Conservation (phyloP, 495 filamentous ascomycete species). For the Penicillium cataractarum region DNA sequence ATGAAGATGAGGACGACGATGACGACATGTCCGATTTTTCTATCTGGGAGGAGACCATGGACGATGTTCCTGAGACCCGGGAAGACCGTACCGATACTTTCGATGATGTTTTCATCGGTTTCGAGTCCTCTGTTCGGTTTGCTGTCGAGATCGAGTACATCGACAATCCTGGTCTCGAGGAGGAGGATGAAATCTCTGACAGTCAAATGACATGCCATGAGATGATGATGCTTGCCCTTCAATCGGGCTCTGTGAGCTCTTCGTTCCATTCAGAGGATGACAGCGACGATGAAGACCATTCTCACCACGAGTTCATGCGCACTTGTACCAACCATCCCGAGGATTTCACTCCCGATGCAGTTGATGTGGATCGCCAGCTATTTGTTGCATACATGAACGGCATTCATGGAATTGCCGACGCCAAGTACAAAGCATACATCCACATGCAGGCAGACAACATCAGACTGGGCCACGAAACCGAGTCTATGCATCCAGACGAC, state of each 20-base stretch:
- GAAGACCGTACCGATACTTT: slow-evolving; percentile 41
- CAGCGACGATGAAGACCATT: slow-evolving; percentile 20
- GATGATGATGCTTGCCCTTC: slow-evolving; percentile 44
- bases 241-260: slow-evolving; percentile 23
- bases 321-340: slow-evolving; percentile 34
- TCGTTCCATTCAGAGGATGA: slow-evolving; percentile 21
- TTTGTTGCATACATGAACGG: slow-evolving; percentile 52
- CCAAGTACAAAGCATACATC: slow-evolving; percentile 40
- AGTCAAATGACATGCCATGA: slow-evolving; percentile 48
- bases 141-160: slow-evolving; percentile 43
- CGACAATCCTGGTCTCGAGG: slow-evolving; percentile 30
- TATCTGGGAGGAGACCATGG: slow-evolving; percentile 41
- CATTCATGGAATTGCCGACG: slow-evolving; percentile 43
- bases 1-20: slow-evolving; percentile 38
- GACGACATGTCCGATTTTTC: slow-evolving; percentile 41
- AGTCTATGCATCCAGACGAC: slow-evolving; percentile 42
- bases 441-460: slow-evolving; percentile 42
- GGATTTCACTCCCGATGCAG: slow-evolving; percentile 43
- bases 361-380: slow-evolving; percentile 45
- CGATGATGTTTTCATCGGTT: slow-evolving; percentile 48
- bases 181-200: slow-evolving; percentile 30
- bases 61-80: slow-evolving; percentile 36
- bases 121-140: slow-evolving; percentile 46
- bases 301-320: slow-evolving; percentile 20
- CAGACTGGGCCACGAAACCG: slow-evolving; percentile 38